Conservation (phyloP, 495 filamentous ascomycete genomes). For the Podospora sp. region DNA sequence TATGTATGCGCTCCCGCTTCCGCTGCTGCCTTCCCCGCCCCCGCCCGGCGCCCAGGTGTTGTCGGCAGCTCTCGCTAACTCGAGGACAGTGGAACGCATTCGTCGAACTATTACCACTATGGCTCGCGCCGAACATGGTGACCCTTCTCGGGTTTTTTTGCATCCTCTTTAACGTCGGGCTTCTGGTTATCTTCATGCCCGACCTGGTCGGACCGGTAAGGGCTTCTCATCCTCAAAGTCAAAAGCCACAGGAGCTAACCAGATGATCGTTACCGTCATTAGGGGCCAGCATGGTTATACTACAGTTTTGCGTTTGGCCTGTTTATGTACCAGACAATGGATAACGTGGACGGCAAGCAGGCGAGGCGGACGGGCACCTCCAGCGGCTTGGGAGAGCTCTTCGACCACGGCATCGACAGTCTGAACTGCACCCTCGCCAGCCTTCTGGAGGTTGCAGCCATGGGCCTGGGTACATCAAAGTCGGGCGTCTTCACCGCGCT, state of each 20-base stretch:
- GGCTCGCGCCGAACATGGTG: constrained; percentile 97
- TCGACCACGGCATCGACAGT: constrained; percentile 98
- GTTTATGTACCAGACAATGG: constrained; percentile 98
- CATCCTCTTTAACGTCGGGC: constrained; percentile 81
- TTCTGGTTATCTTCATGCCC: constrained; percentile 81
- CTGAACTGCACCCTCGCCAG: constrained; percentile 93
- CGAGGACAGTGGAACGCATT: constrained; percentile 87
- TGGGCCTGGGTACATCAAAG: constrained; percentile 81
- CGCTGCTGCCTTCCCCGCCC: constrained; percentile 17
- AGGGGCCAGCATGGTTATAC: constrained; percentile 91
- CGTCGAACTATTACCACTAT: constrained; percentile 88
- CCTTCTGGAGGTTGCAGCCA: constrained; percentile 83
- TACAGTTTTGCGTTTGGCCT: constrained; percentile 91
- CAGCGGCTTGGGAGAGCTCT: constrained; percentile 90
- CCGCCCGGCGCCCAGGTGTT: neutral
- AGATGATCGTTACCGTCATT: neutral
- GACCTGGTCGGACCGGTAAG: constrained; percentile 89
- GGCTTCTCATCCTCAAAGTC: neutral
- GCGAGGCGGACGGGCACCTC: constrained; percentile 93
- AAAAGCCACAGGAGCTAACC: neutral
- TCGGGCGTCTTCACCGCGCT: constrained; percentile 90
- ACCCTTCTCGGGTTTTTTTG: constrained; percentile 94
- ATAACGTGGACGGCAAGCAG: constrained; percentile 98
- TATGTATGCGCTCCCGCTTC: constrained; percentile 67
- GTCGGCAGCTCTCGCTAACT: constrained; percentile 5